A percentile compares a stretch with the other conserved stretches of the same genome.
Evolutionary conservation across 805 yeast species (phyloP).

Genomic region (Geotrichum ghanense): DNA sequence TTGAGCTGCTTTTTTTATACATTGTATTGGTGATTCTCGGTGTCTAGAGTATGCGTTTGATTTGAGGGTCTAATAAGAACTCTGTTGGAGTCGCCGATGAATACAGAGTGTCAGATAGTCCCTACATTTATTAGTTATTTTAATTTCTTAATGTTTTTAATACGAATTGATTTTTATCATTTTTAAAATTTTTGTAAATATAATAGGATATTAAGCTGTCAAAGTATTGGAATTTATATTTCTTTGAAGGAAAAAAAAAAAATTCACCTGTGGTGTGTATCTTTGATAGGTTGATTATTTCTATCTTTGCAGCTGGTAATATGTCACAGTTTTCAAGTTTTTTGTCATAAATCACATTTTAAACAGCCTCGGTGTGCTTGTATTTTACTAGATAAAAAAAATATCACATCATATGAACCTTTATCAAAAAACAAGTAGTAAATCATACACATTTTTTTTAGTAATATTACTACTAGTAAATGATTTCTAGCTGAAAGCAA

Average conservation of each 20-base stretch:
- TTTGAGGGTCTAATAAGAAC: conserved; percentile 2
- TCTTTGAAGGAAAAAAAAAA: not conserved
- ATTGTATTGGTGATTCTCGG: conserved; percentile 1
- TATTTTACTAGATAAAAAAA: too few relatives aligned
- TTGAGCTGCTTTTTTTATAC: not conserved
- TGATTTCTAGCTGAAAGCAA: too few relatives aligned
- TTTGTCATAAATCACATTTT: too few relatives aligned
- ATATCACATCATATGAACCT: too few relatives aligned
- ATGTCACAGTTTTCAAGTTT: too few relatives aligned
- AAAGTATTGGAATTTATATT: not conserved
- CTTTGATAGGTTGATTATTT: too few relatives aligned
- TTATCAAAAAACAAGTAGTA: too few relatives aligned
- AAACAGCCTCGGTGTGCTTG: too few relatives aligned
- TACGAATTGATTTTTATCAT: not conserved
- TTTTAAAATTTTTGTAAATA: not conserved
- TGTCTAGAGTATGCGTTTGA: not conserved
- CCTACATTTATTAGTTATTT: conserved; percentile 2
- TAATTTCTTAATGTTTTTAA: not conserved
- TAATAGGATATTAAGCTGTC: not conserved
- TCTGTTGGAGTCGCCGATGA: conserved; percentile 1
- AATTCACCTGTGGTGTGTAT: too few relatives aligned
- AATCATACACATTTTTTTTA: too few relatives aligned
- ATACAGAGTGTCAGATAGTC: conserved; percentile 3
- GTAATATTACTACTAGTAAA: too few relatives aligned
- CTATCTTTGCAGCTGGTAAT: too few relatives aligned